A percentile compares a stretch with the other conserved stretches of the same genome.
These are phyloP conservation scores for Coleophoma crateriformis DNA, from an alignment of 2,329 filamentous ascomycete genomes.

Conservation along the genomic window DNA sequence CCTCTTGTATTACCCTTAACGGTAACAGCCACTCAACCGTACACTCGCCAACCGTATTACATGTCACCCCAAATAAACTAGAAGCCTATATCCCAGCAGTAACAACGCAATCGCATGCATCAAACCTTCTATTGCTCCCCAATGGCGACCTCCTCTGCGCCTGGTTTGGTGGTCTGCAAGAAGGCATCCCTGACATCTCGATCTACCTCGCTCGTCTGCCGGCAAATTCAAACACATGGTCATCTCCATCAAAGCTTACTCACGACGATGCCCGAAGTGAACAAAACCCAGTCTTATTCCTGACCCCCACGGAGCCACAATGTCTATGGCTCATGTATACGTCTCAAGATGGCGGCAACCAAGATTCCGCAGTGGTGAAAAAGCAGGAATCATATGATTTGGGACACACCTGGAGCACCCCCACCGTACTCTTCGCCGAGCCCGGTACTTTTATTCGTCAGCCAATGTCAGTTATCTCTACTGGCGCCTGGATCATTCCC, in stretches of 20 bases:
- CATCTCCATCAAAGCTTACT: conserved; percentile 28
- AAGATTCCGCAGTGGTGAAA: conserved; percentile 34
- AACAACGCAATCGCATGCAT: conserved; percentile 38
- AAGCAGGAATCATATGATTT: conserved; percentile 29
- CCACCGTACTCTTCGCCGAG: conserved; percentile 26
- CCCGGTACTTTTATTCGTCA: conserved; percentile 36
- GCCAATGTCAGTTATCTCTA: conserved; percentile 29
- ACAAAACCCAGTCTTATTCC: conserved; percentile 38
- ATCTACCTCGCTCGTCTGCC: conserved; percentile 34
- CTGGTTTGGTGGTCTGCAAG: conserved; percentile 40
- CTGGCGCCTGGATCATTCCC: conserved; percentile 35
- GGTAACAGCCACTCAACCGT: neutral
- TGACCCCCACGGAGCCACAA: conserved; percentile 24
- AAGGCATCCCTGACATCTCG: conserved; percentile 37
- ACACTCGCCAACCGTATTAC: neutral
- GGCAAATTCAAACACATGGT: conserved; percentile 26
- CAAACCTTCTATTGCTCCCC: conserved; percentile 34
- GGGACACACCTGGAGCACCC: conserved; percentile 30
- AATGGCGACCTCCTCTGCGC: conserved; percentile 35
- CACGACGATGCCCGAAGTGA: conserved; percentile 34
- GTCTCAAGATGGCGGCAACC: conserved; percentile 37
- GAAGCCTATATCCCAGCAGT: conserved; percentile 26
- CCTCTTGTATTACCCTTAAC: neutral
- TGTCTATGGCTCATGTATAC: conserved; percentile 37
- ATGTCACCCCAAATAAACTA: neutral